Evolutionary conservation across 768 basidiomycete species (phyloP).

Genomic region (Mycena chlorophos): DNA sequence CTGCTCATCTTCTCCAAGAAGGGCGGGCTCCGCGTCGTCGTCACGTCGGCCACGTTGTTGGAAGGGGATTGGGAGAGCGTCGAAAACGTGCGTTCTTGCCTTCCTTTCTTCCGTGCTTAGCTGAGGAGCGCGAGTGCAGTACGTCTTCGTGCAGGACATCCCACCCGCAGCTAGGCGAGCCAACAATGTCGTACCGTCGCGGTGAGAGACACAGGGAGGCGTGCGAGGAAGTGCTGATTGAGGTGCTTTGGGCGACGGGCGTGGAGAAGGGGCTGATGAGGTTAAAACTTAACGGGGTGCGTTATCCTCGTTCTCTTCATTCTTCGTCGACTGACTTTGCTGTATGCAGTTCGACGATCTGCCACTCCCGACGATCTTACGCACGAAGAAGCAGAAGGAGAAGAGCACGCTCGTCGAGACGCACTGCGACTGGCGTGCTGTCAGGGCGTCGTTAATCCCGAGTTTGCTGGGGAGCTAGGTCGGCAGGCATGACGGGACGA

Average conservation of each 20-base stretch:
- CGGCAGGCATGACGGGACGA: not conserved
- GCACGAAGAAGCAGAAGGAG: not conserved
- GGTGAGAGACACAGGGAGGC: not conserved
- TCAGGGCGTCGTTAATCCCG: not conserved
- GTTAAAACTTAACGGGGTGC: not conserved
- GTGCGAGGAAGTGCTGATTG: not conserved
- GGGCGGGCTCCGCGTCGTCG: not conserved
- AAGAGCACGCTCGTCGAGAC: not conserved
- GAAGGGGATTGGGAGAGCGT: not conserved
- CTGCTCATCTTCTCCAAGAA: not conserved
- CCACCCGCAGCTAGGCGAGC: not conserved
- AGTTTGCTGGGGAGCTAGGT: not conserved
- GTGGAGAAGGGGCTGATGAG: constrained; percentile 2
- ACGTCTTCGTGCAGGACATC: not conserved
- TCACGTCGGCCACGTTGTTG: not conserved
- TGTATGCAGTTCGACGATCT: not conserved
- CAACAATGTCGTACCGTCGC: not conserved
- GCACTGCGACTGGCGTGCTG: not conserved
- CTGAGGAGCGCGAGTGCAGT: not conserved
- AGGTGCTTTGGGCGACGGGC: constrained; percentile 1
- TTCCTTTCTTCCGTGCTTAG: not conserved
- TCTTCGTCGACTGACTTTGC: not conserved
- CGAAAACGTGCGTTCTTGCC: not conserved
- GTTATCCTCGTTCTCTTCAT: not conserved
- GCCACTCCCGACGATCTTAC: not conserved